phyloP scores from a whole-genome alignment of 1,139 yeast species.

The Meyerozyma sp. region DNA sequence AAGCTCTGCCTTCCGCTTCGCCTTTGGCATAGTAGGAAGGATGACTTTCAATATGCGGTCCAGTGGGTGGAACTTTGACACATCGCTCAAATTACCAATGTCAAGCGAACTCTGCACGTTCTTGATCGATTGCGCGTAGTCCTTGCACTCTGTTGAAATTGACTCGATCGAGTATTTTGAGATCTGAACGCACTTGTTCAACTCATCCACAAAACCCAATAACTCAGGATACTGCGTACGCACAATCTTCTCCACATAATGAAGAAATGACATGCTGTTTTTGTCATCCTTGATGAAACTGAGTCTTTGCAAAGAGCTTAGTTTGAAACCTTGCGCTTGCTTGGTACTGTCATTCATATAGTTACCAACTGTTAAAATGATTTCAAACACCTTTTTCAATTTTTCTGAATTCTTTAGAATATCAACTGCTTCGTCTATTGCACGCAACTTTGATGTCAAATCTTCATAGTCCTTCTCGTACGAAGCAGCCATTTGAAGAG shows the following conservation, averaged over 20 bases:
- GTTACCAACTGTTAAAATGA: slow-evolving; percentile 77
- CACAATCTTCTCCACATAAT: slow-evolving; percentile 71
- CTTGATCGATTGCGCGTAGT: slow-evolving; percentile 50
- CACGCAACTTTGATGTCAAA: slow-evolving; percentile 51
- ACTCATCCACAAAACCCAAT: slow-evolving; percentile 53
- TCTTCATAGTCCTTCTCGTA: slow-evolving; percentile 73
- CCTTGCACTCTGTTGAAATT: slow-evolving; percentile 55
- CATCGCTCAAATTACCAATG: slow-evolving; percentile 71
- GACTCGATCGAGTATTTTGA: slow-evolving; percentile 67
- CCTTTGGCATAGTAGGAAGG: slow-evolving; percentile 61
- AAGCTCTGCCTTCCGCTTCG: slow-evolving; percentile 61
- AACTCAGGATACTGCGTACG: slow-evolving; percentile 66
- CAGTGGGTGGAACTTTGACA: slow-evolving; percentile 67
- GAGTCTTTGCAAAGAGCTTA: slow-evolving; percentile 67
- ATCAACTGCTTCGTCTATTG: slow-evolving; percentile 61
- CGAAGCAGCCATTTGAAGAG: slow-evolving; percentile 52
- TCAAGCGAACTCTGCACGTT: slow-evolving; percentile 72
- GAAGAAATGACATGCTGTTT: slow-evolving; percentile 73
- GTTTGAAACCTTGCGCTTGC: slow-evolving; percentile 76
- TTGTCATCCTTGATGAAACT: slow-evolving; percentile 75
- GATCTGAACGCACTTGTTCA: slow-evolving; percentile 53
- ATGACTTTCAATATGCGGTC: slow-evolving; percentile 63
- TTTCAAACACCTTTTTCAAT: slow-evolving; percentile 63
- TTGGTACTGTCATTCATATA: slow-evolving; percentile 77
- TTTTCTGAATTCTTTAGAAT: slow-evolving; percentile 54